These are phyloP conservation scores for Nannizzia gypsea DNA, from an alignment of 2,329 filamentous ascomycete genomes.

Conservation along the genomic window DNA sequence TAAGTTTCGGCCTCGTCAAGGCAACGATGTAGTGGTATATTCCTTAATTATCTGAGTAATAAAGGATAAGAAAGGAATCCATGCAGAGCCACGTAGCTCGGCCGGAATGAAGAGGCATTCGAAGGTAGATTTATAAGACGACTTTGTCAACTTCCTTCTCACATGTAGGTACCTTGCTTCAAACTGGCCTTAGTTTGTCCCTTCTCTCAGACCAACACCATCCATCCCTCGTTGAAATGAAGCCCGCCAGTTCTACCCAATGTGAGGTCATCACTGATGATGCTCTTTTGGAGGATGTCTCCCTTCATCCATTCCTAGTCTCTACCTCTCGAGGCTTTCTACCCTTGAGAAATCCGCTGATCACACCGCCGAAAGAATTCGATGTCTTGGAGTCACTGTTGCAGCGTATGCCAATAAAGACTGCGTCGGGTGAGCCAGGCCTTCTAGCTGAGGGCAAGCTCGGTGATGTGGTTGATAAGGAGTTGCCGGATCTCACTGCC, in stretches of 20 bases:
- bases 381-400: neutral
- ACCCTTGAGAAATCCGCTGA: neutral
- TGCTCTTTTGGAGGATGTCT: neutral
- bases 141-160: neutral
- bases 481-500: neutral
- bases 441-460: neutral
- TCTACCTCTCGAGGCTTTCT: neutral
- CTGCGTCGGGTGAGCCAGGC: neutral
- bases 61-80: neutral
- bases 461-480: neutral
- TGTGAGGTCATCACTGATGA: neutral
- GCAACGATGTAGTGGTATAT: neutral
- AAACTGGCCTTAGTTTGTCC: neutral
- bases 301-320: neutral
- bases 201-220: neutral
- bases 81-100: neutral
- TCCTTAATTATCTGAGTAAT: neutral
- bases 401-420: neutral
- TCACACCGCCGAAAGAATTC: neutral
- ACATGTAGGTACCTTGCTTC: neutral
- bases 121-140: neutral
- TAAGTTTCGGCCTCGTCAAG: neutral
- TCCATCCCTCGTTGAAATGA: neutral
- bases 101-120: neutral
- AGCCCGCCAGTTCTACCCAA: neutral